These are phyloP conservation scores for Eryngium alpinum DNA, from an alignment of 140 eudicot species.

Conservation along the genomic window DNA sequence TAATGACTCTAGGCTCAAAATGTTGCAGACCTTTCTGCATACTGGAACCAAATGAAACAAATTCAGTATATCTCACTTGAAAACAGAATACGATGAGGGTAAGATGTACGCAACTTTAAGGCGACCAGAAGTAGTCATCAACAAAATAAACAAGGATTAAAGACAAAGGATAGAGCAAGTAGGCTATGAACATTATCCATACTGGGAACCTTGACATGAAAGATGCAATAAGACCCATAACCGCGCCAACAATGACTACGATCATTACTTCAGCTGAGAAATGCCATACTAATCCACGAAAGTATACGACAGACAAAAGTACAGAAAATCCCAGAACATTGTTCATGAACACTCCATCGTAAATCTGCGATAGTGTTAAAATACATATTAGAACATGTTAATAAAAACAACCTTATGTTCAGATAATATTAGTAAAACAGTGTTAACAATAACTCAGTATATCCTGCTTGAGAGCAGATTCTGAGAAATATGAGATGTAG, in stretches of 20 bases:
- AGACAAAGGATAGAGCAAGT: slow-evolving; percentile 51
- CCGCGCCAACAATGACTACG: slow-evolving; percentile 43
- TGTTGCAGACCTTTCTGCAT: not conserved
- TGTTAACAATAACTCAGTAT: no score
- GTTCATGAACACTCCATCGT: slow-evolving; percentile 69
- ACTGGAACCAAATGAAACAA: no score
- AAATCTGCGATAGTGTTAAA: slow-evolving; percentile 31
- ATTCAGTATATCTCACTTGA: not conserved
- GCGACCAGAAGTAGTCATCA: slow-evolving; percentile 19
- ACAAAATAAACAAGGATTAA: slow-evolving; percentile 55
- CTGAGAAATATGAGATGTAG: no score
- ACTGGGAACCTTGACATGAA: slow-evolving; percentile 49
- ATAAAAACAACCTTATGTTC: not conserved
- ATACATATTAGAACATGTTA: not conserved
- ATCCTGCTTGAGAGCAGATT: no score
- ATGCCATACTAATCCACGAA: slow-evolving; percentile 58
- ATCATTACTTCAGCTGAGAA: slow-evolving; percentile 51
- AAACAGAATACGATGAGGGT: not conserved
- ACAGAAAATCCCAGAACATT: slow-evolving; percentile 61
- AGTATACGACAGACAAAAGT: slow-evolving; percentile 51
- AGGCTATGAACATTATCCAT: slow-evolving; percentile 51
- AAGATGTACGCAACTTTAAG: not conserved
- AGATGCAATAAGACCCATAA: slow-evolving; percentile 44
- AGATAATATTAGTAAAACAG: no score
- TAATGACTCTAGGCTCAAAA: not conserved